Base-by-base conservation (phyloP, 345 rosid species). In the Cardamine chenopodiifolia region DNA sequence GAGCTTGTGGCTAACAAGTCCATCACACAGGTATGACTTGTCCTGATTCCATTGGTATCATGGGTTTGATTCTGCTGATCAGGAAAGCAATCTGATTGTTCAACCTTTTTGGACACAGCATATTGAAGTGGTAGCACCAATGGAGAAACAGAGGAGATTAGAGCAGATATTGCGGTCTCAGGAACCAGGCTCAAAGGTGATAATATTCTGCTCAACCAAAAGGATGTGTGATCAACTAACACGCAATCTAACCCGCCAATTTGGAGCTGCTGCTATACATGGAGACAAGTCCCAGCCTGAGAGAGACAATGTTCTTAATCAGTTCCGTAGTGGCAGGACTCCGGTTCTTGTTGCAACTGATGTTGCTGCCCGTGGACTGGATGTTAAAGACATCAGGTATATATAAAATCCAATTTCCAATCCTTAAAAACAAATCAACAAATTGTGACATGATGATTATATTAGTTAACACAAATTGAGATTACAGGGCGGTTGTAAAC, bases 1-100 rank as follows among this genome's bases (percentile, higher is more conserved):
- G 97, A 95, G 85, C 99, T 95, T 81, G 99, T 88, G 70, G 99
- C 99, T 45, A 95, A 92, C 85, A 95, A 92, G 86, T 89, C 99
- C 31, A 95, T 92, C 67, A 92, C 97, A 52, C 99, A 95, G 97
- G 99, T 92, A 54, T 74, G 77, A 12, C 49, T 50, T 64, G 61
- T 26, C 17, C 34, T 57, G 35, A 48, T 58, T 71, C 7, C 22
- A 48, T 52, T 66, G 49, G 4, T n/a, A 45, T n/a, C 4, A 45
- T 45, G 49, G 49, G n/a, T 45, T 44, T 15, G 57, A 26, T 64
- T 67, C 45, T 49, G 59, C 17, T 52, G 23, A 23, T 22, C 29
- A 15, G 35, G 22, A 32, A 58, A 20, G 72, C 20, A 17, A 61
- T 63, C 56, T 62, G 18, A 44, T 62, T 59, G 32, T 59, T 69